Conservation (phyloP, 345 rosid species). For the Arabidopsis suecica region DNA sequence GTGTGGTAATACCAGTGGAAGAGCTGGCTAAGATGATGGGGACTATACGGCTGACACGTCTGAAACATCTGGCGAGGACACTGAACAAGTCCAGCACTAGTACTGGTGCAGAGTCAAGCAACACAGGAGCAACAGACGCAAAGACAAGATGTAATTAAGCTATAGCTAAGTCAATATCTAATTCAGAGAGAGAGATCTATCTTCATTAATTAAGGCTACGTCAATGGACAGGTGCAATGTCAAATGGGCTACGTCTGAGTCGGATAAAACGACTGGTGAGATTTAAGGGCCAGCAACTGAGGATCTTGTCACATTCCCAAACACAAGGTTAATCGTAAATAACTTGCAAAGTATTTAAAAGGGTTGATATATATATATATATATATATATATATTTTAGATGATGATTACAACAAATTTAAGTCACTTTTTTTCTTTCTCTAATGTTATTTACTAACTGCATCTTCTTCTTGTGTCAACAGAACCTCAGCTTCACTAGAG, state of each 20-base stretch:
- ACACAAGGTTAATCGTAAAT: constrained; percentile 54
- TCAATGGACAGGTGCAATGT: constrained; percentile 55
- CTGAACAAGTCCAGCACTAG: constrained; percentile 43
- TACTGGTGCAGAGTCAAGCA: constrained; percentile 29
- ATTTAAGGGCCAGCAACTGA: constrained; percentile 39
- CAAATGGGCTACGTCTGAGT: constrained; percentile 67
- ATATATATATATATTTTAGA: background rate
- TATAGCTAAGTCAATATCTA: background rate
- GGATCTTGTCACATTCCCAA: constrained; percentile 37
- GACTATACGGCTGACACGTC: constrained; percentile 64
- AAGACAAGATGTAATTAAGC: constrained; percentile 56
- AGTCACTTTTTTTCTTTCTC: background rate
- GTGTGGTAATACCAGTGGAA: constrained; percentile 63
- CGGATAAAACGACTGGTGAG: constrained; percentile 78
- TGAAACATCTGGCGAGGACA: constrained; percentile 83
- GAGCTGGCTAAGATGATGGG: constrained; percentile 56
- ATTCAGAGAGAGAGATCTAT: background rate
- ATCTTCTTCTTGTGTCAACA: constrained; percentile 24
- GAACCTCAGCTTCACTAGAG: constrained; percentile 15
- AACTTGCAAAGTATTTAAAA: background rate
- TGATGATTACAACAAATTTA: background rate
- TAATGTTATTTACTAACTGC: background rate
- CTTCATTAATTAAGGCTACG: background rate
- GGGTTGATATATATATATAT: background rate
- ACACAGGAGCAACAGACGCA: constrained; percentile 43